These are phyloP conservation scores for Tulasnella sp. DNA, from an alignment of 768 basidiomycete genomes.

Conservation along the genomic window DNA sequence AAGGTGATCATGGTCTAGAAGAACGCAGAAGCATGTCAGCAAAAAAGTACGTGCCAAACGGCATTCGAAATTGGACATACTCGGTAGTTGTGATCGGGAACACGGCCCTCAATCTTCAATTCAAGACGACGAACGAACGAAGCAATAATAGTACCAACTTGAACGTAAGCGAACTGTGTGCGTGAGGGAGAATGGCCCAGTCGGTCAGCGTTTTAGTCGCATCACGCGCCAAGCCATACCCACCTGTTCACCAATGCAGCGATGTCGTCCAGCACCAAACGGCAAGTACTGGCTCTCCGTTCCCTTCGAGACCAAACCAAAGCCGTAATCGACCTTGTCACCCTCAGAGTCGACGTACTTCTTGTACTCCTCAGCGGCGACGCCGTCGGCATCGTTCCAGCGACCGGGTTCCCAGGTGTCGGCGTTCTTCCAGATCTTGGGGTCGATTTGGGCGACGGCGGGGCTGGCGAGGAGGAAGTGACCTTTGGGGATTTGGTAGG, in stretches of 20 bases:
- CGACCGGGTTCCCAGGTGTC: constrained; percentile 70
- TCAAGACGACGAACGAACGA: constrained; percentile 75
- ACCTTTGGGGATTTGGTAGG: constrained; percentile 85
- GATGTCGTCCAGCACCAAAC: constrained; percentile 93
- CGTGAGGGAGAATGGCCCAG: background rate
- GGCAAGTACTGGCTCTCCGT: constrained; percentile 96
- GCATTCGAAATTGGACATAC: constrained; percentile 46
- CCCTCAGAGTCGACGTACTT: constrained; percentile 69
- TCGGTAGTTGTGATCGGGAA: constrained; percentile 87
- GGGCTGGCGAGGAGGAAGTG: constrained; percentile 87
- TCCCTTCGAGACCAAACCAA: constrained; percentile 91
- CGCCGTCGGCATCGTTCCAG: constrained; percentile 82
- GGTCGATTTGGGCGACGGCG: constrained; percentile 83
- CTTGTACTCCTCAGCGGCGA: constrained; percentile 72
- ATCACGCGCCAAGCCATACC: background rate
- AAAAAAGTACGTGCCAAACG: background rate
- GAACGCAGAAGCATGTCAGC: background rate
- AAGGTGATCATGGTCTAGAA: constrained; percentile 88
- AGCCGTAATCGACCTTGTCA: constrained; percentile 95
- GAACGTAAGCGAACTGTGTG: constrained; percentile 84
- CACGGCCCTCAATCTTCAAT: constrained; percentile 55
- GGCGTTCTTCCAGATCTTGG: constrained; percentile 70
- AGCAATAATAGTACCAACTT: constrained; percentile 77
- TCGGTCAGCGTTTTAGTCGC: constrained; percentile 1
- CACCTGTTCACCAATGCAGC: constrained; percentile 90